Evolutionary conservation across 257 asterid species (phyloP), one percentile per base, ranked within the genome.

Genomic region (Penstemon newberryi): DNA sequence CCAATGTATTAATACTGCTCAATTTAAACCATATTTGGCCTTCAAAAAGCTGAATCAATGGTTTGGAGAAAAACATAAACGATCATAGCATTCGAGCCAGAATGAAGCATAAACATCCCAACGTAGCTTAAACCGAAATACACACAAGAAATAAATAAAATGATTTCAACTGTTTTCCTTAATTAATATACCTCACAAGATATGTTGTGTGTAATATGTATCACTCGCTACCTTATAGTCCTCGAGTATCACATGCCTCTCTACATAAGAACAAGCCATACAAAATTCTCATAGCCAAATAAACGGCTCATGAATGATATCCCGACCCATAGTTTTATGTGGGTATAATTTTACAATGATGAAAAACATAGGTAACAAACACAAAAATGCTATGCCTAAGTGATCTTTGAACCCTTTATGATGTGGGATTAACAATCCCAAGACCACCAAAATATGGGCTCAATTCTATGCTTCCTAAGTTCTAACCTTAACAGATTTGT

Each of bases 401-500:
- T 10, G 38, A 8, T 45, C 53, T 5, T 42, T 38, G 52, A 70
- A 56, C 75, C 83, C 69, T 62, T 53, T 65, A 65, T 60, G 64
- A 73, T 56, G 39, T 10, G 68, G 61, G 65, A 63, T 10, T 18
- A 36, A 51, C 44, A 57, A 50, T 38, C 71, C 49, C 64, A 51
- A 69, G 56, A 70, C 78, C 88, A 81, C 65, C 64, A 72, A 73
- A 82, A 81, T 76, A 38, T 19, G 87, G 85, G 82, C 59, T 75
- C 79, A 51, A 72, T 66, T 44, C 79, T 54, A 47, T 62, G 67
- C 73, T 73, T 41, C 46, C 68, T 63, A 46, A 59, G 66, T 42
- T n/a, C 77, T 66, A 56, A 65, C 53, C 64, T 55, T 12, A 61
- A 55, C 55, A 13, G 49, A 37, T 45, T 65, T 45, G 81, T 65